Base-by-base conservation (phyloP, 2,329 filamentous ascomycete species). In the Ophiostoma pallidulum region DNA sequence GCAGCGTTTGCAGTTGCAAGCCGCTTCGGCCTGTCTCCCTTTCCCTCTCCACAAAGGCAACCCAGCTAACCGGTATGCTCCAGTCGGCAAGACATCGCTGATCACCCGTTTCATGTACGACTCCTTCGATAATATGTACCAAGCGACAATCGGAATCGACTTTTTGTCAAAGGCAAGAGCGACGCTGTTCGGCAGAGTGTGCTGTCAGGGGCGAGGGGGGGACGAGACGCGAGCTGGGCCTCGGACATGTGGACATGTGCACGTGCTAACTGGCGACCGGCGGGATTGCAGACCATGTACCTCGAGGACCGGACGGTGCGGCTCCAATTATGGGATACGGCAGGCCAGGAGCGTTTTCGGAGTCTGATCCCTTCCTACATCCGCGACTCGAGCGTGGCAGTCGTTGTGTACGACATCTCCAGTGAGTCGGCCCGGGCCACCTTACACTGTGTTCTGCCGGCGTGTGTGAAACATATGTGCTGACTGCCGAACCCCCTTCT, bases 31-130 rank as follows among this genome's bases (percentile, higher is more conserved):
- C n/a, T n/a, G n/a, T n/a, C n/a, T n/a, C n/a, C n/a, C n/a, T n/a
- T n/a, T n/a, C n/a, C n/a, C 10, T 18, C 18, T 18, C 4, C 4
- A 7, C 7, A 24, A 47, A 14, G 7, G 28, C n/a, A n/a, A n/a
- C n/a, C n/a, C n/a, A n/a, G 16, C 38, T 35, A 18, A 41, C 31
- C 32, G 22, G 4, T 35, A 13, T 24, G 19, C 29, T 10, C n/a
- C 47, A 97, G 92, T 98, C 60, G 92, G 92, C 64, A 98, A 98
- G 74, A 98, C 92, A 28, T 98, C 92, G 53, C 73, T 98, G 60
- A 98, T 98, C 66, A 98, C 92, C 57, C 84, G 92, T 56, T 98
- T 98, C 75, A 98, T 98, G 92, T 98, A 98, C 76, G 92, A 98
- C 70, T 97, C 92, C 41, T 98, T 98, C 74, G 92, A 98, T 75